Evolutionary conservation across 2,329 filamentous ascomycete genomes (phyloP), one percentile per base, ranked within the genome.

Genomic region (Penicillium sp.): DNA sequence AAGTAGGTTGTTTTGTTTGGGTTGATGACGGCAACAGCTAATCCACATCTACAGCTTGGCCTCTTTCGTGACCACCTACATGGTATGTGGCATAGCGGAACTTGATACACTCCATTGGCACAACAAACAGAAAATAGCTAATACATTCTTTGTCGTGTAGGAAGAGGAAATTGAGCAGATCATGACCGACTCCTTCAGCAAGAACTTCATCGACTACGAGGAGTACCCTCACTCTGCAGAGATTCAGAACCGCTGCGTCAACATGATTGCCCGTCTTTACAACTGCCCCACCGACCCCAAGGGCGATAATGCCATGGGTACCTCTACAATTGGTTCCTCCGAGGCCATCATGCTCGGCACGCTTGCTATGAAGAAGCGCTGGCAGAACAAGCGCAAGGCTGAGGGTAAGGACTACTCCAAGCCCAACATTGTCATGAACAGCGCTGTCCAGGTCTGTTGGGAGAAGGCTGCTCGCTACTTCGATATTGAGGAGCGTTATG

Each of bases 361-460:
- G 2, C 80, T 97, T 35, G 93, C 93, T 66, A 96, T 97, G 92
- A 97, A 97, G 85, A 91, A 88, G 79, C 86, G 89, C 68, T 98
- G 93, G 93, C 88, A 90, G 80, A 92, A 95, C 75, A 88, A 87
- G 78, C 88, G 91, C 67, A 85, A 89, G 73, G 91, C 90, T 5
- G 90, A 86, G 66, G 93, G 92, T 59, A 95, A 96, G 79, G 84
- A 91, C 53, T 84, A 75, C 59, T 90, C 92, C 61, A 84, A 84
- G 45, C 93, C 93, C 54, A 98, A 98, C 77, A 88, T 98, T 60
- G 80, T 98, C 80, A 97, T 98, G 93, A 95, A 90, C 68, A 91
- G 90, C 26, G 93, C 93, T 31, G 93, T 97, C 2, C 93, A 98
- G 78, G 93, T 97, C 41, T 96, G 92, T 82, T 97, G 93, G 93